Evolutionary conservation across 345 rosid species (phyloP).

Genomic region (Hevea brasiliensis): DNA sequence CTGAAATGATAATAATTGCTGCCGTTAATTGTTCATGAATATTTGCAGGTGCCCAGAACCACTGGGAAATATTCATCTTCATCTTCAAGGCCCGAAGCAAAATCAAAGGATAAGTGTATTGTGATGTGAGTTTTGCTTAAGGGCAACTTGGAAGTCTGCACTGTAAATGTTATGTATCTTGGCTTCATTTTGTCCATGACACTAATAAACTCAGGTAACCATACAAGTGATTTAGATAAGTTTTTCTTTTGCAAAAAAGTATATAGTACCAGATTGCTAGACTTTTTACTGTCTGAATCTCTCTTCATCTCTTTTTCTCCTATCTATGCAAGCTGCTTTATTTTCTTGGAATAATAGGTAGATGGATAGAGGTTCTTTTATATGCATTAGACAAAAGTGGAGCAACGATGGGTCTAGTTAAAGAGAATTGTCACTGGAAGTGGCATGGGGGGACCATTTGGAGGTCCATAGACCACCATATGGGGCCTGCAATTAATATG

Average conservation of each 20-base stretch:
- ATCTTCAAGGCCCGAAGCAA: conserved; percentile 55
- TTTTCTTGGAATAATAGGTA: neutral
- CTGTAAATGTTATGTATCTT: conserved; percentile 41
- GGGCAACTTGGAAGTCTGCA: conserved; percentile 11
- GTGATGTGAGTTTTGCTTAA: conserved; percentile 51
- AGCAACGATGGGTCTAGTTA: neutral
- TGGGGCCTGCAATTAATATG: neutral
- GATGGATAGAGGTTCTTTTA: neutral
- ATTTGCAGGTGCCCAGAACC: conserved; percentile 59
- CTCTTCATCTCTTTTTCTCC: neutral
- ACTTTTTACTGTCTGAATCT: neutral
- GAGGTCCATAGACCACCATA: too few relatives aligned
- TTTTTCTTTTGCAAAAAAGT: conserved; percentile 22
- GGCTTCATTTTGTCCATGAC: conserved; percentile 18
- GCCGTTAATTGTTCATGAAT: neutral
- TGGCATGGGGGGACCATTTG: conserved; percentile 2
- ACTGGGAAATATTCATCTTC: conserved; percentile 44
- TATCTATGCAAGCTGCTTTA: neutral
- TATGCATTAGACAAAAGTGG: neutral
- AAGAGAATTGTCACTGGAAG: neutral
- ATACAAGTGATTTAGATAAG: conserved; percentile 9
- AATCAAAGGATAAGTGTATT: conserved; percentile 70
- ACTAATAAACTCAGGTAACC: conserved; percentile 22
- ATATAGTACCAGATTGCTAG: conserved; percentile 12
- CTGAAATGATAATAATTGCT: neutral